Percentiles rank a stretch among this genome's conserved stretches.
These are phyloP conservation scores for Aspergillaceae sp. DNA, from an alignment of 2,329 filamentous ascomycete genomes.

Conservation along the genomic window DNA sequence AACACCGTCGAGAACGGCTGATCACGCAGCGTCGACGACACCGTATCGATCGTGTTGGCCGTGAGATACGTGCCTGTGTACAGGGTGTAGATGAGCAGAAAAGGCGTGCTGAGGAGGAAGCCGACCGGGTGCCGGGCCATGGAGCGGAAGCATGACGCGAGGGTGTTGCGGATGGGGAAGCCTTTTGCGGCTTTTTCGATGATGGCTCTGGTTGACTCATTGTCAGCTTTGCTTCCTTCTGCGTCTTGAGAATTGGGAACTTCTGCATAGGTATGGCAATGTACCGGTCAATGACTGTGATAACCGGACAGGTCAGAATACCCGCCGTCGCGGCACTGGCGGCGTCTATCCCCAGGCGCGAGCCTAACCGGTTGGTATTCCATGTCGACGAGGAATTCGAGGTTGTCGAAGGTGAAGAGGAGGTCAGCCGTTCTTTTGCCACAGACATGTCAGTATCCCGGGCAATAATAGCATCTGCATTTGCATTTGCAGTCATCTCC, in stretches of 20 bases:
- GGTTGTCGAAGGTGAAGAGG: conserved; percentile 5
- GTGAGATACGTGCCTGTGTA: conserved; percentile 87
- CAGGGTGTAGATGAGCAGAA: conserved; percentile 47
- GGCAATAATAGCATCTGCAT: no score
- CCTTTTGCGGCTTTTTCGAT: conserved; percentile 43
- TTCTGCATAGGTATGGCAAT: neutral
- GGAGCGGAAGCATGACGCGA: conserved; percentile 31
- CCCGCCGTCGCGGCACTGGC: conserved; percentile 63
- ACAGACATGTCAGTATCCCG: no score
- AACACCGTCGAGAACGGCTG: conserved; percentile 54
- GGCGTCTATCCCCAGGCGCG: conserved; percentile 60
- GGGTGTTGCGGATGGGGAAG: conserved; percentile 33
- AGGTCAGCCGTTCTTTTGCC: conserved; percentile 8
- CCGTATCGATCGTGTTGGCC: conserved; percentile 79
- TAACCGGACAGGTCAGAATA: conserved; percentile 69
- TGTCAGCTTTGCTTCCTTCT: conserved; percentile 1
- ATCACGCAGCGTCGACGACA: conserved; percentile 55
- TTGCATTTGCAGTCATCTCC: conserved; percentile 23
- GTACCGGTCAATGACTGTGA: conserved; percentile 80
- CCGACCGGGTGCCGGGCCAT: conserved; percentile 32
- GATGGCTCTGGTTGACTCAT: conserved; percentile 31
- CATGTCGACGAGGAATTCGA: conserved; percentile 35
- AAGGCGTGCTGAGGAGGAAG: conserved; percentile 42
- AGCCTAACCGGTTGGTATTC: conserved; percentile 67
- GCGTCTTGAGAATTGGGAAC: neutral